phyloP scores from a whole-genome alignment of 352 stramenopile species.

The Phytophthora europaea region DNA sequence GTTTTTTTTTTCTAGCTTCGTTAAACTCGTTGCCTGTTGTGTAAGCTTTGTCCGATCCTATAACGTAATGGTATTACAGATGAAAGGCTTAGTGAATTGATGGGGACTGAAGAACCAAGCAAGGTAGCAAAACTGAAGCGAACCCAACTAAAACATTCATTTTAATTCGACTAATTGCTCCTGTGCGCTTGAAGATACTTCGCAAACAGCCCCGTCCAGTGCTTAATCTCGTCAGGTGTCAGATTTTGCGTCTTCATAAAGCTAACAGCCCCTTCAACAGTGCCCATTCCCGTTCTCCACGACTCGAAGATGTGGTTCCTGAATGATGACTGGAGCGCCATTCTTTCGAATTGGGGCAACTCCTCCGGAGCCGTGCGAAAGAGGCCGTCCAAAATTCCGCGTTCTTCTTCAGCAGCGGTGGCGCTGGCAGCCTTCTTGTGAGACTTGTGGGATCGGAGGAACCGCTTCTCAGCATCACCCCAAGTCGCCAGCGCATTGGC shows the following conservation, averaged over 20 bases:
- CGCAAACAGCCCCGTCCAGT: not conserved
- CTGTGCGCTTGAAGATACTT: not conserved
- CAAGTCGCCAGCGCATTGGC: not conserved
- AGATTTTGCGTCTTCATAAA: not conserved
- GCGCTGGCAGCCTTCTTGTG: not conserved
- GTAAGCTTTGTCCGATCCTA: too few species aligned
- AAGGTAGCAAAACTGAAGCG: too few species aligned
- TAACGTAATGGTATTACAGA: too few species aligned
- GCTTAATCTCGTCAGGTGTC: not conserved
- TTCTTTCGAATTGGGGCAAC: not conserved
- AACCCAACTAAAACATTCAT: too few species aligned
- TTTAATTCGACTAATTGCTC: too few species aligned
- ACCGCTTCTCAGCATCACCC: not conserved
- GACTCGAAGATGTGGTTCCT: not conserved
- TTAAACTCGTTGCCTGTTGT: too few species aligned
- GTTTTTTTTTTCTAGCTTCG: too few species aligned
- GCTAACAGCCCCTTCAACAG: not conserved
- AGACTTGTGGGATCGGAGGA: not conserved
- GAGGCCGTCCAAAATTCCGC: not conserved
- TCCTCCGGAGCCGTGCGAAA: not conserved
- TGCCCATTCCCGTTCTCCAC: not conserved
- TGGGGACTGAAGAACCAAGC: too few species aligned
- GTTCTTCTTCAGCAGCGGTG: not conserved
- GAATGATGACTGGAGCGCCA: not conserved
- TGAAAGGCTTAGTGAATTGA: too few species aligned